Evolutionary conservation across 176 grass and related monocot genomes (phyloP).

Genomic region (Hordeum vulgare): MorexV3_pseudomolecules_assembly NC_058519.1:248500985-248501484

Average conservation of each 20-base stretch:
- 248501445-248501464: neutral
- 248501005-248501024: neutral
- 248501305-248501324: slow-evolving; percentile 80
- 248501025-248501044: neutral
- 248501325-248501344: slow-evolving; percentile 72
- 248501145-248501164: slow-evolving; percentile 91
- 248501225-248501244: neutral
- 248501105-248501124: slow-evolving; percentile 55
- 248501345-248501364: neutral
- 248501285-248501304: slow-evolving; percentile 86
- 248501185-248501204: slow-evolving; percentile 10
- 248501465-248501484: neutral
- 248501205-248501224: slow-evolving; percentile 1
- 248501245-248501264: slow-evolving; percentile 33
- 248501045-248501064: neutral
- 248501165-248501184: slow-evolving; percentile 14
- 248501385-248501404: neutral
- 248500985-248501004: neutral
- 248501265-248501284: slow-evolving; percentile 98
- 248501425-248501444: neutral
- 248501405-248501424: neutral
- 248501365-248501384: neutral
- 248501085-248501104: slow-evolving; percentile 8
- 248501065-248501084: neutral
- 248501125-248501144: slow-evolving; percentile 98